A percentile compares a stretch with the other conserved stretches of the same genome.
Evolutionary conservation across 108 stramenopile genomes (phyloP).

Genomic region (Skeletonema marinoi): DNA sequence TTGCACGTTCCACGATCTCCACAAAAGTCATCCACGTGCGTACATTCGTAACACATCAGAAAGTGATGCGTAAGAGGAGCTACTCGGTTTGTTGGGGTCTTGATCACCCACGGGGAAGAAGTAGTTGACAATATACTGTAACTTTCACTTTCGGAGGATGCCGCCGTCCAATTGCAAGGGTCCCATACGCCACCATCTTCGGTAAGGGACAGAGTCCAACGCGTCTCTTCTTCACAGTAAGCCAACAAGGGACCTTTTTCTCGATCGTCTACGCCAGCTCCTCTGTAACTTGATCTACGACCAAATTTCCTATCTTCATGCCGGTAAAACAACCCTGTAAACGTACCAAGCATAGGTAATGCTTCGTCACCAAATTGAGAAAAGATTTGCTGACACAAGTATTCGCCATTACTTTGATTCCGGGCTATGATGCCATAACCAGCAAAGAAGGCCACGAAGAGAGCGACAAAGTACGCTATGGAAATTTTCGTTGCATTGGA

Average conservation of each 20-base stretch:
- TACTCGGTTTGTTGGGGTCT: neutral
- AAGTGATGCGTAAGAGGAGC: neutral
- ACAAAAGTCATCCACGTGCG: neutral
- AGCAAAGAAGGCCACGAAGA: slow-evolving; percentile 23
- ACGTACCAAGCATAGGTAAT: slow-evolving; percentile 13
- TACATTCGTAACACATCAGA: neutral
- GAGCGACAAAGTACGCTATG: neutral
- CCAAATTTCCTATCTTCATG: neutral
- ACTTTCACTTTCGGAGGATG: neutral
- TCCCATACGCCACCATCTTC: neutral
- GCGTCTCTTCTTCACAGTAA: neutral
- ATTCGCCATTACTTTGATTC: too few species aligned
- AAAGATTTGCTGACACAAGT: too few species aligned
- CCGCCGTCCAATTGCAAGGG: neutral
- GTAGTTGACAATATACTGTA: neutral
- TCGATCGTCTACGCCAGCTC: neutral
- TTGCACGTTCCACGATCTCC: neutral
- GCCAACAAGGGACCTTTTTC: neutral
- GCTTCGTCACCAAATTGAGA: slow-evolving; percentile 34
- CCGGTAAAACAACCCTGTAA: slow-evolving; percentile 8
- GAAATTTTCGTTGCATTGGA: neutral
- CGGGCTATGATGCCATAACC: too few species aligned
- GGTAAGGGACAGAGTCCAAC: neutral
- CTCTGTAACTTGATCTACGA: neutral
- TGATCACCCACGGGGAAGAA: neutral